phyloP scores from a whole-genome alignment of 1,284 basidiomycete species.

The Tausonia pullulans region DNA sequence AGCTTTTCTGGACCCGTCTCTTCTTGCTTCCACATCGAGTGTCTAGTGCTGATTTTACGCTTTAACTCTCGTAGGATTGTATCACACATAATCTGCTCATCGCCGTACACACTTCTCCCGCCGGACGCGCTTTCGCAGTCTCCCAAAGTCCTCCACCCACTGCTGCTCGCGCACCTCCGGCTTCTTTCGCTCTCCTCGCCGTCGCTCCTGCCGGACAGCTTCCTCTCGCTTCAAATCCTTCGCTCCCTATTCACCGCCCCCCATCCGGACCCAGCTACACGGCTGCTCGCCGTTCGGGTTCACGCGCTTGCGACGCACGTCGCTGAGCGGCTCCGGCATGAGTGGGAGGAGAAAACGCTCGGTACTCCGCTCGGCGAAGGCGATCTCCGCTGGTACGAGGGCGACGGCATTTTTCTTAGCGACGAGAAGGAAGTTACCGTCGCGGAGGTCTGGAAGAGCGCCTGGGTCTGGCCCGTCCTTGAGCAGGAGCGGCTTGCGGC shows the following conservation, averaged over 20 bases:
- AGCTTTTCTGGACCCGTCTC: not conserved
- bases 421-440: slow-evolving; percentile 21
- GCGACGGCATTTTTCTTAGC: slow-evolving; percentile 3
- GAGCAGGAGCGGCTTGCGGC: slow-evolving; percentile 52
- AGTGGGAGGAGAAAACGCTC: slow-evolving; percentile 50
- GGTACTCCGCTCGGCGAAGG: slow-evolving; percentile 48
- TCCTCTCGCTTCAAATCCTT: slow-evolving; percentile 47
- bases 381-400: slow-evolving; percentile 21
- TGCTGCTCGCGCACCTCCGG: slow-evolving; percentile 69
- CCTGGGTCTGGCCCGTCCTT: slow-evolving; percentile 62
- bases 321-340: slow-evolving; percentile 59
- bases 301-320: slow-evolving; percentile 63
- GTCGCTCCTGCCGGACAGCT: slow-evolving; percentile 35
- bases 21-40: not conserved
- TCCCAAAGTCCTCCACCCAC: slow-evolving; percentile 45
- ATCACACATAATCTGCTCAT: slow-evolving; percentile 9
- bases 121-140: slow-evolving; percentile 44
- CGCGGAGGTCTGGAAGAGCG: slow-evolving; percentile 44
- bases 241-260: slow-evolving; percentile 29
- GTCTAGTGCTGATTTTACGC: not conserved
- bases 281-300: slow-evolving; percentile 61
- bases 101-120: slow-evolving; percentile 7
- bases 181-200: slow-evolving; percentile 62
- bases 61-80: not conserved
- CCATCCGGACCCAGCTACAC: slow-evolving; percentile 51